Evolutionary conservation across 1,284 basidiomycete genomes (phyloP).

Genomic region (Boletus sp.): DNA sequence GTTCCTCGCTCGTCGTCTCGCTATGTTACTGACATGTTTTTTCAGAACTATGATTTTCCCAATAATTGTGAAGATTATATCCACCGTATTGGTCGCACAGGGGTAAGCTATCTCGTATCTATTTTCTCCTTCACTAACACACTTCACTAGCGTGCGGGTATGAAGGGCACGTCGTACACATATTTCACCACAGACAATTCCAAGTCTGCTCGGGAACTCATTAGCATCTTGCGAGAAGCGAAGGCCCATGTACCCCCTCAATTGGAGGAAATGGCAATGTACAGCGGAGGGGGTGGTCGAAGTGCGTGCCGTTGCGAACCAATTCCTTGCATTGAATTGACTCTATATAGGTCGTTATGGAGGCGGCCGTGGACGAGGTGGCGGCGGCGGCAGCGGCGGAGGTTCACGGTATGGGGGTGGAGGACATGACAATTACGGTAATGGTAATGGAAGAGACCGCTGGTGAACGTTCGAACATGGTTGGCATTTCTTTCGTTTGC

Average conservation of each 20-base stretch:
- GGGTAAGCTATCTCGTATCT: constrained; percentile 45
- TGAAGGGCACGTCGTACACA: constrained; percentile 90
- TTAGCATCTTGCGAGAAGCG: constrained; percentile 87
- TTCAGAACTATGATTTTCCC: constrained; percentile 93
- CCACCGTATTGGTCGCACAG: constrained; percentile 90
- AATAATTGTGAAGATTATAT: constrained; percentile 97
- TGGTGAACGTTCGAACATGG: constrained; percentile 16
- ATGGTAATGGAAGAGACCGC: constrained; percentile 24
- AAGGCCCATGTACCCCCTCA: constrained; percentile 88
- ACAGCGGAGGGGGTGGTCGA: constrained; percentile 75
- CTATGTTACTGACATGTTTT: constrained; percentile 22
- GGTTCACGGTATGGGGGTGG: constrained; percentile 25
- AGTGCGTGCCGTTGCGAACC: constrained; percentile 42
- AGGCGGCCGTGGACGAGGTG: constrained; percentile 50
- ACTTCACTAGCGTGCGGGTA: constrained; percentile 70
- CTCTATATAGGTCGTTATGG: constrained; percentile 54
- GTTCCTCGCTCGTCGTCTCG: constrained; percentile 34
- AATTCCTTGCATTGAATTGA: constrained; percentile 3
- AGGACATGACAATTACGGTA: constrained; percentile 21
- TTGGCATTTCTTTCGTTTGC: constrained; percentile 6
- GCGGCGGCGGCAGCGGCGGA: constrained; percentile 33
- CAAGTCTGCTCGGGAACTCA: constrained; percentile 90
- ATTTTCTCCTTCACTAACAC: constrained; percentile 1
- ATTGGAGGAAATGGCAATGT: constrained; percentile 91
- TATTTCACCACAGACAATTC: constrained; percentile 97